Base-by-base conservation (phyloP, 192 early-diverging fungal genomes). In the Cladochytrium replicatum region DNA sequence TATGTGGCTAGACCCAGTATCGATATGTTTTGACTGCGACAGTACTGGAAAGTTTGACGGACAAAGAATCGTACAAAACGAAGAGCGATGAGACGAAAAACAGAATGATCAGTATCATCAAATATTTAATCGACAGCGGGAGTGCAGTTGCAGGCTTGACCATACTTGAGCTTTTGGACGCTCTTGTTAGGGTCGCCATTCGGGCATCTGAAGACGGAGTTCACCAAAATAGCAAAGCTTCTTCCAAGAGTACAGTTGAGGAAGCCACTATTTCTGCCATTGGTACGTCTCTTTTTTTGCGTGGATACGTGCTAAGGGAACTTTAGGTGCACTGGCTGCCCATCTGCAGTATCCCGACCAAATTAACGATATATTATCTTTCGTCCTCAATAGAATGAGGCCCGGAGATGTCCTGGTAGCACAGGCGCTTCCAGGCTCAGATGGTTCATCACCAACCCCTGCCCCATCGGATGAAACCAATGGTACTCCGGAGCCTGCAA, bases 291-390 rank as follows among this genome's bases (percentile, higher is more conserved):
- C 15, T 6, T 22, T n/a, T 6, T 17, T 43, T n/a, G n/a, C n/a
- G n/a, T n/a, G n/a, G n/a, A n/a, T n/a, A n/a, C n/a, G n/a, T n/a
- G n/a, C n/a, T n/a, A n/a, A n/a, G n/a, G 41, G 8, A 8, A 7
- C 4, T 46, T 9, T 29, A 46, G 45, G 45, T 17, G 26, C 54
- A 6, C 28, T 69, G 44, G 50, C 49, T 2, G 25, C 32, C 17
- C 31, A 59, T 43, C 22, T 61, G 7, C 51, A 29, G 8, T 69
- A 69, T 34, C 67, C 67, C 2, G 54, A 55, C 3, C 67, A 64
- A 41, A 29, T 60, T 4, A 69, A 57, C 34, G 67, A 69, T n/a
- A 48, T 69, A 17, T 22, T 69, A n/a, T 6, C 53, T 17, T 62
- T 57, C 30, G 11, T 69, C 17, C 43, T 58, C 8, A 69, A 69